These are phyloP conservation scores for Ciborinia camelliae DNA, from an alignment of 2,329 filamentous ascomycete genomes.

Conservation along the genomic window DNA sequence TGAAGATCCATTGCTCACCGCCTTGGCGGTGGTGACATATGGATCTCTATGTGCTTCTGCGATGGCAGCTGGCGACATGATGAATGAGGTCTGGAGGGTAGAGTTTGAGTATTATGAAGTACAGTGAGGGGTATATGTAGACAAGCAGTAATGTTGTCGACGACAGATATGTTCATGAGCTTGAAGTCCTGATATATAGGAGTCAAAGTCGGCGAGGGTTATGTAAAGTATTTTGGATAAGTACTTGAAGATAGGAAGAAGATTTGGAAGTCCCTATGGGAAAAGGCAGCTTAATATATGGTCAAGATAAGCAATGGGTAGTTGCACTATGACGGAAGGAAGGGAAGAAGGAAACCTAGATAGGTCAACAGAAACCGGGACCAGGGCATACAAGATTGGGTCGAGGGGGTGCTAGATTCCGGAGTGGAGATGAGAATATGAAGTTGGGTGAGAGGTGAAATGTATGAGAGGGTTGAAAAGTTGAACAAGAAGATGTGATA, in stretches of 20 bases:
- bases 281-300: conserved; percentile 9
- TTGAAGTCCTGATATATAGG: conserved; percentile 2
- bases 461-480: conserved; percentile 3
- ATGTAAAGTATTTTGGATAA: not conserved
- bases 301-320: conserved; percentile 12
- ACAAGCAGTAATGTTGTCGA: not conserved
- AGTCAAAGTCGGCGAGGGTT: not conserved
- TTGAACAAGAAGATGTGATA: conserved; percentile 18
- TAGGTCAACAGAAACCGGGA: conserved; percentile 8
- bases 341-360: conserved; percentile 10
- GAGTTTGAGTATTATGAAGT: not conserved
- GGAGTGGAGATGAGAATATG: conserved; percentile 18
- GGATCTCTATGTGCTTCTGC: conserved; percentile 6
- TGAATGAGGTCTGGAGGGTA: conserved; percentile 3
- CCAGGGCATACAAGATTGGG: conserved; percentile 16
- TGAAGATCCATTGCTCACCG: not conserved
- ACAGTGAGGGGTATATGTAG: not conserved
- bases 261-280: conserved; percentile 1
- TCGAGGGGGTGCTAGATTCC: conserved; percentile 7
- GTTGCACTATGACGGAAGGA: conserved; percentile 16
- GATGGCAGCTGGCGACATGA: conserved; percentile 19
- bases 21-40: not conserved
- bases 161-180: conserved; percentile 6
- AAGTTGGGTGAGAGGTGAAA: conserved; percentile 15
- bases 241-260: conserved; percentile 7